A percentile compares a stretch with the other conserved stretches of the same genome.
Evolutionary conservation across 257 asterid species (phyloP).

Genomic region (Solanum ossicruentum): DNA sequence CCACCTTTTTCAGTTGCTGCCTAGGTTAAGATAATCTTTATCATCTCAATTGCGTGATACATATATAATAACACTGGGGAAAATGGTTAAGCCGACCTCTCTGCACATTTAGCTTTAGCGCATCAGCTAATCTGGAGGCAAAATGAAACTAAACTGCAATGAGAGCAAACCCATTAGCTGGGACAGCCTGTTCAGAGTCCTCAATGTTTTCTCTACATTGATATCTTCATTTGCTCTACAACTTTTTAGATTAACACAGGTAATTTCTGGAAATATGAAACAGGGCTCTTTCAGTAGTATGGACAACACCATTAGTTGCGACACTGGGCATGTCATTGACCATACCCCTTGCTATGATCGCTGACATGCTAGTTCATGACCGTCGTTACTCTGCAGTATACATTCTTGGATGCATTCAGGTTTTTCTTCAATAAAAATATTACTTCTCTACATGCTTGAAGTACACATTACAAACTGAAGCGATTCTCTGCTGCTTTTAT

Average conservation of each 20-base stretch:
- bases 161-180: not conserved
- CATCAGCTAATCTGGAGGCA: not conserved
- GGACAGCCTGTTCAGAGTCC: not conserved
- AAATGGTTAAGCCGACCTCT: not conserved
- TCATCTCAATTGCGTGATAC: not conserved
- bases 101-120: not conserved
- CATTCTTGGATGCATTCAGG: conserved; percentile 69
- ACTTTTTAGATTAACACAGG: not conserved
- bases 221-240: not conserved
- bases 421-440: not conserved
- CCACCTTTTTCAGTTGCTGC: not conserved
- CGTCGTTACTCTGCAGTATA: conserved; percentile 50
- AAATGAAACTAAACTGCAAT: not conserved
- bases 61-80: not conserved
- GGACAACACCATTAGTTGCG: conserved; percentile 79
- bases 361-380: conserved; percentile 70
- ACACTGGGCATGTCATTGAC: conserved; percentile 82
- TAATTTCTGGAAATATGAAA: not conserved
- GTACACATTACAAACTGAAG: not conserved
- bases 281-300: conserved; percentile 76
- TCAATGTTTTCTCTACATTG: not conserved
- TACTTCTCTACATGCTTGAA: not conserved
- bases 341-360: conserved; percentile 69
- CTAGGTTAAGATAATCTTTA: not conserved
- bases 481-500: not conserved